These are phyloP conservation scores for Artemisia argyi DNA, from an alignment of 129 eudicot genomes.

Conservation along the genomic window DNA sequence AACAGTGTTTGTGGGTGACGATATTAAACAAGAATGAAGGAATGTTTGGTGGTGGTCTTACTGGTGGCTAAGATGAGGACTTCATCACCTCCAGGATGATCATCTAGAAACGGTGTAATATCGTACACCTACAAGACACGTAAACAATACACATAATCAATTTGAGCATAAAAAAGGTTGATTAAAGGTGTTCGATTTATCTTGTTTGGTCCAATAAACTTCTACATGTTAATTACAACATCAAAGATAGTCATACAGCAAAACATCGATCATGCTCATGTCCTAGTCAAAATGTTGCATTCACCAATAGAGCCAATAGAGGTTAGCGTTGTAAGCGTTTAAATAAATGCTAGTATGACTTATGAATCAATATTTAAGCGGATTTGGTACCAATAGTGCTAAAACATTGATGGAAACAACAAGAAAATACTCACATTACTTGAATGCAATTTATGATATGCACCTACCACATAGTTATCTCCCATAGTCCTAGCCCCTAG, in stretches of 20 bases:
- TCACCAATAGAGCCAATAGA: not conserved
- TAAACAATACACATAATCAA: not conserved
- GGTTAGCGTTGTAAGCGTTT: not conserved
- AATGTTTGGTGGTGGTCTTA: slow-evolving; percentile 14
- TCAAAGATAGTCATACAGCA: not conserved
- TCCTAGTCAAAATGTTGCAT: not conserved
- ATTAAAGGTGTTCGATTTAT: not conserved
- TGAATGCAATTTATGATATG: not conserved
- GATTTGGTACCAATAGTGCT: no score
- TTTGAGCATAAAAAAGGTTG: not conserved
- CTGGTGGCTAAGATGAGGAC: slow-evolving; percentile 53
- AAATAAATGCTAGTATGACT: no score
- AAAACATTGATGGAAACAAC: not conserved
- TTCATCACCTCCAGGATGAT: slow-evolving; percentile 85
- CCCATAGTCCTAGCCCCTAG: not conserved
- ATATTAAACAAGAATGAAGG: not conserved
- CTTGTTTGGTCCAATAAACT: not conserved
- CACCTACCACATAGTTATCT: not conserved
- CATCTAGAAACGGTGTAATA: slow-evolving; percentile 63
- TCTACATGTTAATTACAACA: not conserved
- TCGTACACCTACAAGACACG: slow-evolving; percentile 47
- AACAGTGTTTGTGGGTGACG: not conserved
- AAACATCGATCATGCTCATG: not conserved
- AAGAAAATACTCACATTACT: not conserved
- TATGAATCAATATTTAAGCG: no score